These are phyloP conservation scores for Paramecium biaurelia DNA, from an alignment of 73 alveolate genomes.

Conservation along the genomic window DNA sequence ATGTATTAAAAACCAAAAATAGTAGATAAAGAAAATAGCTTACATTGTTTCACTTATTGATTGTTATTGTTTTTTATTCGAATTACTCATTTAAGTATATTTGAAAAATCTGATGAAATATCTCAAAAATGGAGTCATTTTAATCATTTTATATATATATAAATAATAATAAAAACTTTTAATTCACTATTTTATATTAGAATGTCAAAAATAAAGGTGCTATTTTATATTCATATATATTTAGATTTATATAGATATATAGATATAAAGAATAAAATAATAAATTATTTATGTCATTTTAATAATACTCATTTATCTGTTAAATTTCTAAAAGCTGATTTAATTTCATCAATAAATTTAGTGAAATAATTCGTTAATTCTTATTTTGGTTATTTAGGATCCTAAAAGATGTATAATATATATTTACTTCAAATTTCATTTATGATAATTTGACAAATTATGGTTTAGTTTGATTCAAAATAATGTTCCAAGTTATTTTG, in stretches of 20 bases:
- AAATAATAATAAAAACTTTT: not conserved
- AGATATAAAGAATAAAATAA: not conserved
- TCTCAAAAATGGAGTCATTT: not conserved
- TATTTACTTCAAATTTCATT: conserved; percentile 74
- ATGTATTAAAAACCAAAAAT: not conserved
- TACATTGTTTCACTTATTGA: no score
- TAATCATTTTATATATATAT: not conserved
- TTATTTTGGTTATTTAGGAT: conserved; percentile 70
- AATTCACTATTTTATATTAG: not conserved
- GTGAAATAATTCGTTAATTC: conserved; percentile 70
- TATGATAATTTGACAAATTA: conserved; percentile 74
- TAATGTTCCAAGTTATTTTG: conserved; percentile 82
- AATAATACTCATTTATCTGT: conserved; percentile 54
- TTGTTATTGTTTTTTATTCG: not conserved
- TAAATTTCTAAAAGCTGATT: conserved; percentile 80
- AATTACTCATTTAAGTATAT: no score
- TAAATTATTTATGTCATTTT: not conserved
- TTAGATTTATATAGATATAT: no score
- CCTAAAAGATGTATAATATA: not conserved
- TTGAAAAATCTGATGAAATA: not conserved
- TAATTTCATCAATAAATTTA: conserved; percentile 75
- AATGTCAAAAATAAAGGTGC: not conserved
- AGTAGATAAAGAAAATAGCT: not conserved
- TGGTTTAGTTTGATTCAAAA: conserved; percentile 69
- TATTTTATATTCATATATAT: no score